These are phyloP conservation scores for Colletotrichum ledebouriae DNA, from an alignment of 2,329 filamentous ascomycete genomes.

Conservation along the genomic window DNA sequence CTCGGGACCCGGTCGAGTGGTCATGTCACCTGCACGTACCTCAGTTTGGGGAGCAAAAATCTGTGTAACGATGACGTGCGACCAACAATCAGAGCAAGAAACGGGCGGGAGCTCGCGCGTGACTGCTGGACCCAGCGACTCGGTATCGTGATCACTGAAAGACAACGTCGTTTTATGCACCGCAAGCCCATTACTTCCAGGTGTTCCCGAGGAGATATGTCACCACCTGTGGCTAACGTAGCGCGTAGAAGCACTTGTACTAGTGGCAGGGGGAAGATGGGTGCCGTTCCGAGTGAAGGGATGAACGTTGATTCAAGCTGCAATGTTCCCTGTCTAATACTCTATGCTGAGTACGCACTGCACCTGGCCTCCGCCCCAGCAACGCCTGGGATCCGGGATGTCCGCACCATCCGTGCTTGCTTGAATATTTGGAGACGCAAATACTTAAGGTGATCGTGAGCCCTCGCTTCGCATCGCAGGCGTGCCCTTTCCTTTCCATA, in stretches of 20 bases:
- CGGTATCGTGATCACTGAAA: conserved; percentile 18
- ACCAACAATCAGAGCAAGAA: background rate
- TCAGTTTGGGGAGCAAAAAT: background rate
- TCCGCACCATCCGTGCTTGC: background rate
- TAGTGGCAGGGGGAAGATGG: conserved; percentile 3
- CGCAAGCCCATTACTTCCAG: background rate
- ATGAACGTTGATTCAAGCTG: conserved; percentile 7
- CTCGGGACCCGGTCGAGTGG: background rate
- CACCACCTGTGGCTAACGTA: background rate
- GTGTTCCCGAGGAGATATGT: background rate
- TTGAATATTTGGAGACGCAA: conserved; percentile 18
- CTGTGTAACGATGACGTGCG: conserved; percentile 30
- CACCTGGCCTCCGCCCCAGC: conserved; percentile 38
- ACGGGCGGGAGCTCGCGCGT: background rate
- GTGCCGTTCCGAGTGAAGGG: conserved; percentile 8
- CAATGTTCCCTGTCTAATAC: background rate
- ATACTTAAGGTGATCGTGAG: conserved; percentile 18
- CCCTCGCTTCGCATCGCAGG: fast-evolving
- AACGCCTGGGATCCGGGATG: conserved; percentile 28
- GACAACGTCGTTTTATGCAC: conserved; percentile 1
- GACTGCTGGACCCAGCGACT: conserved; percentile 10
- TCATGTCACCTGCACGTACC: conserved; percentile 10
- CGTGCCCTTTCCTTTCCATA: background rate
- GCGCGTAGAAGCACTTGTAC: background rate
- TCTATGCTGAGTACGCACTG: conserved; percentile 15